Percentiles rank a stretch among this genome's conserved stretches.
Evolutionary conservation across 2,329 filamentous ascomycete species (phyloP).

Genomic region (Penicillium sp.): DNA sequence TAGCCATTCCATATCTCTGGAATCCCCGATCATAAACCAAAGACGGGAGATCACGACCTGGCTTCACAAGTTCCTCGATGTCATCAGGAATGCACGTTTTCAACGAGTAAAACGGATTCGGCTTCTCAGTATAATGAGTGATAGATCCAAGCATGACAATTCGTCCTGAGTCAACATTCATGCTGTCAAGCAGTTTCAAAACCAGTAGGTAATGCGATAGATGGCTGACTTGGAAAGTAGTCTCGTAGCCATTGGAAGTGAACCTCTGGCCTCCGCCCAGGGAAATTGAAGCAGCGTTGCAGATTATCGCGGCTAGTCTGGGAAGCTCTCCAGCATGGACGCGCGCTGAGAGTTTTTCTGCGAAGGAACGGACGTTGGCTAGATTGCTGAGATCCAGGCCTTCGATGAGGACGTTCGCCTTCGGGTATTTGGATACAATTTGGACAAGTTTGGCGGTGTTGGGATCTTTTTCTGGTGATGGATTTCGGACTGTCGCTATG

Average conservation of each 20-base stretch:
- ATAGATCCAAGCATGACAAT: conserved; percentile 35
- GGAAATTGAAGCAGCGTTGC: conserved; percentile 45
- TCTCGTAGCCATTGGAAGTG: conserved; percentile 41
- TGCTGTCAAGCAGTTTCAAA: conserved; percentile 35
- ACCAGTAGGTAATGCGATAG: conserved; percentile 41
- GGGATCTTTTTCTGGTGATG: conserved; percentile 21
- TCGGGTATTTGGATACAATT: conserved; percentile 20
- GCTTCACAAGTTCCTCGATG: conserved; percentile 39
- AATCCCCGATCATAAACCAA: conserved; percentile 45
- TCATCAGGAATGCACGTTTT: conserved; percentile 37
- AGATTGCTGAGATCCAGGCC: conserved; percentile 40
- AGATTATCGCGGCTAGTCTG: conserved; percentile 38
- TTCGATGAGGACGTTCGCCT: conserved; percentile 30
- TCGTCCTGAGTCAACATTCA: conserved; percentile 20
- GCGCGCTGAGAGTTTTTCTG: conserved; percentile 22
- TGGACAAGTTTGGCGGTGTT: conserved; percentile 29
- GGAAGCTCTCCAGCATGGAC: conserved; percentile 32
- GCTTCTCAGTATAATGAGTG: conserved; percentile 40
- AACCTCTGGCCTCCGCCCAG: conserved; percentile 32
- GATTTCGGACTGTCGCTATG: conserved; percentile 34
- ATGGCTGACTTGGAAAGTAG: conserved; percentile 43
- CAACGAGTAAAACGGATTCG: conserved; percentile 40
- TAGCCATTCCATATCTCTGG: conserved; percentile 47
- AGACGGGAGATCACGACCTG: conserved; percentile 24
- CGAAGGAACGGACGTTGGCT: conserved; percentile 37